phyloP scores from a whole-genome alignment of 164 flowering plant species.

The Magnolia sinica region DNA sequence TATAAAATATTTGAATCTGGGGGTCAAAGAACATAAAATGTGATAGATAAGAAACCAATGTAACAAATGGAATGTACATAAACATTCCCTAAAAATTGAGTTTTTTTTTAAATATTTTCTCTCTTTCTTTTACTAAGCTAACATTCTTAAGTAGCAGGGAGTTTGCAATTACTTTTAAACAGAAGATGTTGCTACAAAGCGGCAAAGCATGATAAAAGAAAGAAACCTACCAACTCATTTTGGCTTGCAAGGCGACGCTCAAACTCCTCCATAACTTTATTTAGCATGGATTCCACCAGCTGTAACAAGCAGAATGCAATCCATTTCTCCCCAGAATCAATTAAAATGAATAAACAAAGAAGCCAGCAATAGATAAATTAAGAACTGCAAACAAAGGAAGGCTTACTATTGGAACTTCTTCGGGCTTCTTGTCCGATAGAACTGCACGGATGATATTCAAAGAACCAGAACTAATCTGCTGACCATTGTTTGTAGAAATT shows the following conservation, averaged over 20 bases:
- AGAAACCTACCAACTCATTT: slow-evolving; percentile 22
- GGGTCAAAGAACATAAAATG: neutral
- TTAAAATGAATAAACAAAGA: neutral
- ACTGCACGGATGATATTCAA: slow-evolving; percentile 64
- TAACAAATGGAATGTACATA: too few relatives aligned
- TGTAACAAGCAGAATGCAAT: slow-evolving; percentile 21
- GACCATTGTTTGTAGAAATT: slow-evolving; percentile 13
- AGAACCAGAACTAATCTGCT: slow-evolving; percentile 53
- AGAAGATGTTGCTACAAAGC: neutral
- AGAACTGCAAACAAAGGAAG: neutral
- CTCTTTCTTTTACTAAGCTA: too few relatives aligned
- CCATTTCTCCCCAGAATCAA: neutral
- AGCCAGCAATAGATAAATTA: neutral
- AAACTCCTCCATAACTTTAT: slow-evolving; percentile 79
- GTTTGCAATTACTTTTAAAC: neutral
- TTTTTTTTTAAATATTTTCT: too few relatives aligned
- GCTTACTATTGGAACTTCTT: slow-evolving; percentile 84
- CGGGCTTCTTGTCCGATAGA: slow-evolving; percentile 77
- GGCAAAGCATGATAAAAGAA: neutral
- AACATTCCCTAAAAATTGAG: too few relatives aligned
- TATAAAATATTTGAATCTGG: neutral
- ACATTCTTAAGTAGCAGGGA: too few relatives aligned
- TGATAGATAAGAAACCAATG: too few relatives aligned
- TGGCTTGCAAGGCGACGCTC: slow-evolving; percentile 57
- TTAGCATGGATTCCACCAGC: slow-evolving; percentile 80